These are phyloP conservation scores for Apium graveolens DNA, from an alignment of 129 eudicot genomes.

Conservation along the genomic window DNA sequence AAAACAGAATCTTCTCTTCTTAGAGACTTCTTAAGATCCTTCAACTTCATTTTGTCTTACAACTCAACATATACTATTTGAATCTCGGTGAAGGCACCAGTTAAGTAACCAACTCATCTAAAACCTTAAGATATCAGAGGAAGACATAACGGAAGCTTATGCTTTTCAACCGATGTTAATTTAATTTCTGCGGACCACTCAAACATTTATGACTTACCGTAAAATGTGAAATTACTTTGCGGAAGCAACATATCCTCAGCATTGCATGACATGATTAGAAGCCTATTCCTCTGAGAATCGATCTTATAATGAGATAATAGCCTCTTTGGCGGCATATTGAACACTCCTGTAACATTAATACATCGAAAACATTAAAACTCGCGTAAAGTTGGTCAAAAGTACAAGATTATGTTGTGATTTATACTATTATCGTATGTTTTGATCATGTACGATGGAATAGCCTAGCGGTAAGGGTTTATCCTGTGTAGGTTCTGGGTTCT, in stretches of 20 bases:
- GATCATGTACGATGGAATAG: neutral
- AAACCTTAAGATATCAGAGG: too few species aligned
- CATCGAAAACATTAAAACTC: neutral
- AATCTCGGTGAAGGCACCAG: too few species aligned
- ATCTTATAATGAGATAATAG: slow-evolving; percentile 88
- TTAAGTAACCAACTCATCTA: too few species aligned
- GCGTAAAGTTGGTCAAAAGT: neutral
- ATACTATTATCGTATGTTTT: neutral
- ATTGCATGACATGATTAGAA: slow-evolving; percentile 89
- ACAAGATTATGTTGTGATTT: neutral
- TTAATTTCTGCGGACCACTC: neutral
- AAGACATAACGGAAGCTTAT: too few species aligned
- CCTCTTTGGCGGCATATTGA: slow-evolving; percentile 87
- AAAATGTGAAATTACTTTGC: slow-evolving; percentile 70
- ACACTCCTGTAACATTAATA: slow-evolving; percentile 40
- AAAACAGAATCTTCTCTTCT: neutral
- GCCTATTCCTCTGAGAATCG: slow-evolving; percentile 55
- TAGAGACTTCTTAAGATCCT: slow-evolving; percentile 1
- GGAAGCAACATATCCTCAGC: slow-evolving; percentile 98
- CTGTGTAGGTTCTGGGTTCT: too few species aligned
- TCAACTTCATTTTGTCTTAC: neutral
- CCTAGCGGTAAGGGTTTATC: too few species aligned
- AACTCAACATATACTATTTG: neutral
- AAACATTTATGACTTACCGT: slow-evolving; percentile 34
- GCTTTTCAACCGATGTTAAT: neutral